A percentile compares a stretch with the other conserved stretches of the same genome.
Evolutionary conservation across 1,284 basidiomycete genomes (phyloP).

Genomic region (Malassezia equina): DNA sequence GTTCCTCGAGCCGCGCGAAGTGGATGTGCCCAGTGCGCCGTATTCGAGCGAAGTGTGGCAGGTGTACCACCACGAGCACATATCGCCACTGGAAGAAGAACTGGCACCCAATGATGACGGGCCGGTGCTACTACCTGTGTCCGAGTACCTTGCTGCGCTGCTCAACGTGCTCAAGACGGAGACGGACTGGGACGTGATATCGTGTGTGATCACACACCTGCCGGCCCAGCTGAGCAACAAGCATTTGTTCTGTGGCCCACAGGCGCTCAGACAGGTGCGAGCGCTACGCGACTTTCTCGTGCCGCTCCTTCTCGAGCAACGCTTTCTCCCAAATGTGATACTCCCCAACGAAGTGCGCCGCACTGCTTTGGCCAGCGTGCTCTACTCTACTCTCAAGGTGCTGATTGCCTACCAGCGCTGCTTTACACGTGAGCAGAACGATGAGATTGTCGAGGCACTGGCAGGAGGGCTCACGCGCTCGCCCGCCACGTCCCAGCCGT

Average conservation of each 20-base stretch:
- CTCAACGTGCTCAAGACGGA: slow-evolving; percentile 65
- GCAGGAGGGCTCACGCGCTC: slow-evolving; percentile 64
- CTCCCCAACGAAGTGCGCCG: slow-evolving; percentile 52
- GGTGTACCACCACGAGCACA: neutral
- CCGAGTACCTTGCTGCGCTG: slow-evolving; percentile 63
- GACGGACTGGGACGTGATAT: slow-evolving; percentile 84
- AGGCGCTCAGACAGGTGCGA: slow-evolving; percentile 60
- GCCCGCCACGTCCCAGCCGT: slow-evolving; percentile 76
- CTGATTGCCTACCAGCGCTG: slow-evolving; percentile 76
- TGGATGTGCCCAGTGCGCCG: neutral
- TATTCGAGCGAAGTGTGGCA: slow-evolving; percentile 1
- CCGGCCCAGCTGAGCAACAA: slow-evolving; percentile 89
- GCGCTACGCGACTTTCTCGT: slow-evolving; percentile 63
- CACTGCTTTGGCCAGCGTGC: slow-evolving; percentile 74
- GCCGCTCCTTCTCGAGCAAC: slow-evolving; percentile 56
- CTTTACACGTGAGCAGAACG: slow-evolving; percentile 59
- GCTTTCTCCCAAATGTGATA: slow-evolving; percentile 57
- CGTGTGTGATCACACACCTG: slow-evolving; percentile 81
- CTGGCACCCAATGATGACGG: slow-evolving; percentile 19
- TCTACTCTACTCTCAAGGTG: slow-evolving; percentile 77
- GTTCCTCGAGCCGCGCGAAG: neutral
- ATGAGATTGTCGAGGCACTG: slow-evolving; percentile 71
- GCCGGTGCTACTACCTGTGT: slow-evolving; percentile 59
- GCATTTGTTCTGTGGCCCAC: slow-evolving; percentile 86
- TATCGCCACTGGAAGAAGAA: neutral